Evolutionary conservation across 768 basidiomycete species (phyloP), one percentile per base, ranked within the genome.

Genomic region (Phaeotremella skinneri): DNA sequence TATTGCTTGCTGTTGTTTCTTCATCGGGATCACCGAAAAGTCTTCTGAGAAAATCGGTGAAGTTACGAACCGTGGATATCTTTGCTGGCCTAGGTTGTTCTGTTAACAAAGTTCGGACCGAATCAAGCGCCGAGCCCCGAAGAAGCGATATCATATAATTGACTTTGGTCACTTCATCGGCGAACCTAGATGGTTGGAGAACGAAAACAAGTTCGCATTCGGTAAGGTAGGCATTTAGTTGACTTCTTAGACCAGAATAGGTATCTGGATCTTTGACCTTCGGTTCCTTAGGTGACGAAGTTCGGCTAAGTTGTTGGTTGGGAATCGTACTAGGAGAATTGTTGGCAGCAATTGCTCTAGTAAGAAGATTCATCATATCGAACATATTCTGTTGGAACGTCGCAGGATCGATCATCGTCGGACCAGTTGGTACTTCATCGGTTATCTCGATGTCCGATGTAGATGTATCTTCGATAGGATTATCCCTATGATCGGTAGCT

Each of bases 181-280:
- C 11, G 49, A 39, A 64, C 14, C 37, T 45, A 21, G 54, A 43
- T 2, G 58, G 45, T 25, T 59, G 52, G 23, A 61, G 53, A 4
- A n/a, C 31, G 39, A 63, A 54, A 37, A 63, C 52, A 29, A 55
- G 26, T 27, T 59, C 31, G 30, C 51, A 49, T 47, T 63, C 42
- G 4, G 41, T 51, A 21, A 63, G 21, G 47, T 55, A 63, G 45
- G 45, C 9, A 25, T 9, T 9, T n/a, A 48, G 45, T 9, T 9
- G 7, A 25, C 25, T 9, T 11, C 45, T 16, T 11, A n/a, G 11
- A 21, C 45, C 45, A 9, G 17, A 7, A 25, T n/a, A 48, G 21
- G 45, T 16, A 48, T 48, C 45, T 4, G n/a, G 11, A 50, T 14
- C 26, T 27, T 50, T 50, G 27, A 27, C 21, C 26, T 50, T 47